A percentile compares a stretch with the other conserved stretches of the same genome.
These are phyloP conservation scores for Bretziella fagacearum DNA, from an alignment of 2,329 filamentous ascomycete genomes.

Conservation along the genomic window DNA sequence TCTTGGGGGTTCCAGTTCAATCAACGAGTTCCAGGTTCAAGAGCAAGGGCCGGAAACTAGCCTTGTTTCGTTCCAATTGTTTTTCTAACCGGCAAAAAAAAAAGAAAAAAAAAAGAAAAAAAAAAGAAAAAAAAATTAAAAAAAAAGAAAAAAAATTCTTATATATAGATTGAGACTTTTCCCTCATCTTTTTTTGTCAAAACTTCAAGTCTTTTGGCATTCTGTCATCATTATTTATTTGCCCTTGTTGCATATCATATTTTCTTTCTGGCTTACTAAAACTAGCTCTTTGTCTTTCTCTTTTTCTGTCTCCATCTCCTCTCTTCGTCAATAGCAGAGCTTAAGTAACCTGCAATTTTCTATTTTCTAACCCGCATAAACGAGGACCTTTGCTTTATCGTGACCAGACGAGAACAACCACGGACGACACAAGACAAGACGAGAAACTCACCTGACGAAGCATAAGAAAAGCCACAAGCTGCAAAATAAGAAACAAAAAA, in stretches of 20 bases:
- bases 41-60: constrained; percentile 15
- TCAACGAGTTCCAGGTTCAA: constrained; percentile 13
- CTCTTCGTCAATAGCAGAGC: too few relatives aligned
- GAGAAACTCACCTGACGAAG: not conserved
- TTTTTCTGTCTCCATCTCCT: too few relatives aligned
- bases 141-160: not conserved
- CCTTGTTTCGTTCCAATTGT: constrained; percentile 14
- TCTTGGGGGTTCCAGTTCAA: constrained; percentile 8
- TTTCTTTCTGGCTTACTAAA: too few relatives aligned
- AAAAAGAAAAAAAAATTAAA: not conserved
- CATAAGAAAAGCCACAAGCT: not conserved
- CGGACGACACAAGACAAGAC: constrained; percentile 9
- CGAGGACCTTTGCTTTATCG: too few relatives aligned
- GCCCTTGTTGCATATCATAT: not conserved
- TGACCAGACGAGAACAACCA: not conserved
- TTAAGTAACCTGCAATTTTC: too few relatives aligned
- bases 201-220: not conserved
- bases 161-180: constrained; percentile 3
- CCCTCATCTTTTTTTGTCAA: not conserved
- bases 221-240: not conserved
- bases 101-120: too few relatives aligned
- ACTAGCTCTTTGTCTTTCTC: too few relatives aligned
- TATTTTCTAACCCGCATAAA: too few relatives aligned
- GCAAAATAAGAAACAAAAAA: not conserved
- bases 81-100: too few relatives aligned